Evolutionary conservation across 306 rosid genomes (phyloP).

Genomic region (Medicago lupulina): DNA sequence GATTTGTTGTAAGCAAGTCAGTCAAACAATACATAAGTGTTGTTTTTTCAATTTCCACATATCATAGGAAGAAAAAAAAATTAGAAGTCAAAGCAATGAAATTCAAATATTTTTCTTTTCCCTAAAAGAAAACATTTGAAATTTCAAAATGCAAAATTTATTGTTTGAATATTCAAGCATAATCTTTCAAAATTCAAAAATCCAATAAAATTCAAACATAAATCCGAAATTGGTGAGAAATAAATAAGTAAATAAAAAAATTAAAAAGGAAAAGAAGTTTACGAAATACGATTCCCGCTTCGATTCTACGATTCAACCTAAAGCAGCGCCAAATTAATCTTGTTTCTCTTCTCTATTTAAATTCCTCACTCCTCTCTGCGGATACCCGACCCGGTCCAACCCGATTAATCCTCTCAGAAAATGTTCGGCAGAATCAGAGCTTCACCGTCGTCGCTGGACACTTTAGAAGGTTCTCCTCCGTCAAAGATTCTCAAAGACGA

Average conservation of each 20-base stretch:
- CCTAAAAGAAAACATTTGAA: too few relatives aligned
- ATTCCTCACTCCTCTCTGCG: not conserved
- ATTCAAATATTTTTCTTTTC: too few relatives aligned
- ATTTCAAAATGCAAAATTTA: too few relatives aligned
- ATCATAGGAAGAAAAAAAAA: too few relatives aligned
- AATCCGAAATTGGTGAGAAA: too few relatives aligned
- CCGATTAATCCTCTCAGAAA: not conserved
- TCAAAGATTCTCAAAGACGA: conserved; percentile 81
- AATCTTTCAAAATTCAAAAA: too few relatives aligned
- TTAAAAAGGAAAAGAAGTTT: conserved; percentile 25
- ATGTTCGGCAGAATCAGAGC: conserved; percentile 89
- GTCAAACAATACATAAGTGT: too few relatives aligned
- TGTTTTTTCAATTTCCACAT: too few relatives aligned
- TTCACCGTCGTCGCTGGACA: conserved; percentile 66
- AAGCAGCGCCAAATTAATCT: conserved; percentile 40
- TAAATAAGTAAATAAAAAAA: not conserved
- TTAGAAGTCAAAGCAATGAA: too few relatives aligned
- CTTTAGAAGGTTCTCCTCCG: conserved; percentile 66
- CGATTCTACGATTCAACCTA: conserved; percentile 3
- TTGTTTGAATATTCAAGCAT: too few relatives aligned
- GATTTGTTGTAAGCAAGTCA: too few relatives aligned
- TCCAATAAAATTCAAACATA: too few relatives aligned
- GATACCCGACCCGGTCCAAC: conserved; percentile 19
- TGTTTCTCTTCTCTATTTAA: conserved; percentile 10
- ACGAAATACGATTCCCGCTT: conserved; percentile 62